Evolutionary conservation across 208 protist species (phyloP).

Genomic region (Borovskyia barvae): DNA sequence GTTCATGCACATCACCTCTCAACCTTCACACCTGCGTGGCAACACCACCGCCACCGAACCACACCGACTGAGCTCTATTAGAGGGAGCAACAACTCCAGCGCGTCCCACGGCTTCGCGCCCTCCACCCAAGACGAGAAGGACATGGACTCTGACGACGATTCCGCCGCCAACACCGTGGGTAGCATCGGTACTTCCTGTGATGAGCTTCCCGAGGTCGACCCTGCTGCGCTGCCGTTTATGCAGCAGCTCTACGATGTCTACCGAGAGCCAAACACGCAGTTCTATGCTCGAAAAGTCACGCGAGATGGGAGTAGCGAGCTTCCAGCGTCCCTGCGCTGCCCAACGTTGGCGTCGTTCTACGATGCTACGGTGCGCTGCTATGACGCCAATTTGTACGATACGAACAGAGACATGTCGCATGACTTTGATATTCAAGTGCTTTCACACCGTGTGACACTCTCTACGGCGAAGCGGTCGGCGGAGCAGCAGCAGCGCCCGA

Average conservation of each 20-base stretch:
- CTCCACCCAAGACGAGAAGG: no score
- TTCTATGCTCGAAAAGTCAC: conserved; percentile 37
- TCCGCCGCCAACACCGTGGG: no score
- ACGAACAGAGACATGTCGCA: conserved; percentile 36
- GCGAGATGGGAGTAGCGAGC: conserved; percentile 13
- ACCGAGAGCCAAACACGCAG: conserved; percentile 30
- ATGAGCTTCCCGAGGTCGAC: conserved; percentile 1
- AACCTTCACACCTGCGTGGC: neutral
- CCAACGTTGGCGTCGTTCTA: conserved; percentile 40
- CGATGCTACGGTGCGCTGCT: conserved; percentile 27
- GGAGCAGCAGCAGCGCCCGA: neutral
- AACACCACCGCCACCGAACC: neutral
- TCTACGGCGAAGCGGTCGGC: neutral
- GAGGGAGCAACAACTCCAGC: no score
- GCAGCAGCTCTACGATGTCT: conserved; percentile 39
- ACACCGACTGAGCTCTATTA: no score
- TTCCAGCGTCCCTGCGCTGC: conserved; percentile 21
- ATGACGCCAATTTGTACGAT: conserved; percentile 38
- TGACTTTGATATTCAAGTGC: neutral
- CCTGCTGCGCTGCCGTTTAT: conserved; percentile 28
- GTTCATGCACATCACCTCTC: conserved; percentile 12
- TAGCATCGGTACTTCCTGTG: no score
- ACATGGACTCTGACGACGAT: no score
- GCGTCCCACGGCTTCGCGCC: no score
- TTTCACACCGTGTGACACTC: neutral